phyloP scores from a whole-genome alignment of 192 early-diverging fungal species.

The Coemansia biformis region DNA sequence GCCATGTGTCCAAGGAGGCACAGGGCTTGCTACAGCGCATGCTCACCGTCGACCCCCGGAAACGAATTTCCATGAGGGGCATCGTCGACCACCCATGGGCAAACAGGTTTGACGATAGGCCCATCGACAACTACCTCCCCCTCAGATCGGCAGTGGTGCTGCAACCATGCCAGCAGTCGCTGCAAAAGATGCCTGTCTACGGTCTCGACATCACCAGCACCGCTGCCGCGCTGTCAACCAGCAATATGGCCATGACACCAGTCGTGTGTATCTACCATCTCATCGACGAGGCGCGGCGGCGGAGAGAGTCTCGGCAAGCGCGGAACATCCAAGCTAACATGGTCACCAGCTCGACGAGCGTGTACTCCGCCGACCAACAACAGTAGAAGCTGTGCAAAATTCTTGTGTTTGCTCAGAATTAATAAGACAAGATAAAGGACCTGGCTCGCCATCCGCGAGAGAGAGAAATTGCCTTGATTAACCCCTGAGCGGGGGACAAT shows the following conservation, averaged over 20 bases:
- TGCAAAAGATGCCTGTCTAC: constrained; percentile 43
- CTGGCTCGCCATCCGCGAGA: too few species aligned
- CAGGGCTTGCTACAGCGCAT: constrained; percentile 63
- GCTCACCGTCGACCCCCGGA: constrained; percentile 63
- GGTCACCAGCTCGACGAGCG: too few species aligned
- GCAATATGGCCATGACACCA: constrained; percentile 34
- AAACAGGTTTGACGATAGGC: constrained; percentile 61
- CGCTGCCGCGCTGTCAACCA: constrained; percentile 22
- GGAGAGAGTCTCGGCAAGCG: constrained; percentile 28
- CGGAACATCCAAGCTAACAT: constrained; percentile 7
- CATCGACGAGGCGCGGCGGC: constrained; percentile 36
- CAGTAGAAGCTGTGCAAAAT: too few species aligned
- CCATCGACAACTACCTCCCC: constrained; percentile 62
- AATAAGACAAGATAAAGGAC: too few species aligned
- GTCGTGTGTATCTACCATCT: constrained; percentile 45
- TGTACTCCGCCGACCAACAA: too few species aligned
- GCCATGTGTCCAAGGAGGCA: constrained; percentile 50
- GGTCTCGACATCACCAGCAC: constrained; percentile 26
- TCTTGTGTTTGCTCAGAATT: too few species aligned
- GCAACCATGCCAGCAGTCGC: constrained; percentile 25
- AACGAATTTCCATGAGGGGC: constrained; percentile 60
- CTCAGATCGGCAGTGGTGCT: constrained; percentile 41
- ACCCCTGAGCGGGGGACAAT: too few species aligned
- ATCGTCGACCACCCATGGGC: constrained; percentile 70
- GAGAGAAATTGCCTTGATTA: too few species aligned